A percentile compares a stretch with the other conserved stretches of the same genome.
phyloP scores from a whole-genome alignment of 805 yeast species.

The Schwanniomyces occidentalis region DNA sequence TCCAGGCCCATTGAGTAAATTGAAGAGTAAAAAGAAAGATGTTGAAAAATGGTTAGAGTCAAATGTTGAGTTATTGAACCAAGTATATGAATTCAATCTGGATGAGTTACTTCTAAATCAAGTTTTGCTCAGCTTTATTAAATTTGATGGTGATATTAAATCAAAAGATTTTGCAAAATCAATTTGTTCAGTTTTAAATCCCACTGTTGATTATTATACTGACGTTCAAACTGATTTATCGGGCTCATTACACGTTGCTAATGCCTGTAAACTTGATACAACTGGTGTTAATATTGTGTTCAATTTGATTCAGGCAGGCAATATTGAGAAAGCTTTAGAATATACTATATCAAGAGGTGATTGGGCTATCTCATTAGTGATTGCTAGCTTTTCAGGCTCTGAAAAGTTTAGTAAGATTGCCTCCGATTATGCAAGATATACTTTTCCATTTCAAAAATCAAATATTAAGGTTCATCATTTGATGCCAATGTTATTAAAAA shows the following conservation, averaged over 20 bases:
- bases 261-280: slow-evolving; percentile 43
- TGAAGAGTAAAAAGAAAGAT: slow-evolving; percentile 63
- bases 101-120: slow-evolving; percentile 34
- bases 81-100: slow-evolving; percentile 7
- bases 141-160: slow-evolving; percentile 30
- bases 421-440: slow-evolving; percentile 53
- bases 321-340: slow-evolving; percentile 63
- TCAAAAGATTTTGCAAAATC: slow-evolving; percentile 27
- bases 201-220: slow-evolving; percentile 33
- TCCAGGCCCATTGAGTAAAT: slow-evolving; percentile 67
- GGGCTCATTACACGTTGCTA: slow-evolving; percentile 23
- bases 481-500: slow-evolving; percentile 60
- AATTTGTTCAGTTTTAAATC: slow-evolving; percentile 43
- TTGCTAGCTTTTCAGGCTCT: slow-evolving; percentile 66
- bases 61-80: slow-evolving; percentile 17
- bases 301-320: slow-evolving; percentile 55
- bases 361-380: slow-evolving; percentile 74
- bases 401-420: slow-evolving; percentile 60
- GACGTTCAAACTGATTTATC: slow-evolving; percentile 11
- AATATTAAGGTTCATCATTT: slow-evolving; percentile 41
- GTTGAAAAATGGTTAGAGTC: slow-evolving; percentile 59
- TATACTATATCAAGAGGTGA: slow-evolving; percentile 62
- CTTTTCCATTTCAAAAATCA: slow-evolving; percentile 41
- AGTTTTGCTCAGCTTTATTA: slow-evolving; percentile 27
- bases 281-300: slow-evolving; percentile 35